Evolutionary conservation across 1,284 basidiomycete genomes (phyloP), one percentile per base, ranked within the genome.

Genomic region (Bjerkandera adusta): DNA sequence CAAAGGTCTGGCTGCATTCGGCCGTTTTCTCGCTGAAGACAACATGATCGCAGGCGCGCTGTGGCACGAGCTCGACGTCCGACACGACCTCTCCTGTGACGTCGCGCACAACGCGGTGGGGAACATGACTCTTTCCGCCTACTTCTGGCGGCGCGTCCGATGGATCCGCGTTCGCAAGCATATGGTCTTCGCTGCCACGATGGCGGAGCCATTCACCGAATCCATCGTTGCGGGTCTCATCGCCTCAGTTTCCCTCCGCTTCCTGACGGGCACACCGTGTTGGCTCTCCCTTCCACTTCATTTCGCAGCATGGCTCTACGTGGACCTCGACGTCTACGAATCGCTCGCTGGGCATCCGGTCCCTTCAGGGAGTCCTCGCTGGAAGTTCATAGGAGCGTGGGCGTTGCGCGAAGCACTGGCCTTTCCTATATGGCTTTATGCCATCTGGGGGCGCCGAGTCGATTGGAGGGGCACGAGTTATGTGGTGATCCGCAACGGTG

Each of bases 161-260:
- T 97, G 94, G 94, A 93, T 97, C 59, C 83, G 94, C 35, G 94
- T 97, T 21, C 81, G 94, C 45, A 96, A 95, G 64, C 83, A 83
- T 59, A 97, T 97, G 92, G 86, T 90, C 1, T 65, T 90, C 27
- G 73, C 77, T 5, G 92, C 92, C 4, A 96, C 92, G 0, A 50
- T 96, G 43, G 56, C 89, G 21, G 94, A 97, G 64, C 94, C 95
- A 1, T 80, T 96, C 60, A 96, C 92, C 11, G 94, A 97, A 67
- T 85, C 81, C 30, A 65, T 96, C 29, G 64, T 92, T 13, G 71
- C 85, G 24, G 84, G 88, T 13, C 45, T 78, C 16, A 76, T 94
- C 50, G 80, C 79, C 12, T 71, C 79, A 15, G 68, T 76, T 51
- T 79, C 84, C 37, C 58, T 84, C 40, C 62, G 62, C n/a, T 72